phyloP scores from a whole-genome alignment of 139 green algal species.

The Chlamydomonas applanata region DNA sequence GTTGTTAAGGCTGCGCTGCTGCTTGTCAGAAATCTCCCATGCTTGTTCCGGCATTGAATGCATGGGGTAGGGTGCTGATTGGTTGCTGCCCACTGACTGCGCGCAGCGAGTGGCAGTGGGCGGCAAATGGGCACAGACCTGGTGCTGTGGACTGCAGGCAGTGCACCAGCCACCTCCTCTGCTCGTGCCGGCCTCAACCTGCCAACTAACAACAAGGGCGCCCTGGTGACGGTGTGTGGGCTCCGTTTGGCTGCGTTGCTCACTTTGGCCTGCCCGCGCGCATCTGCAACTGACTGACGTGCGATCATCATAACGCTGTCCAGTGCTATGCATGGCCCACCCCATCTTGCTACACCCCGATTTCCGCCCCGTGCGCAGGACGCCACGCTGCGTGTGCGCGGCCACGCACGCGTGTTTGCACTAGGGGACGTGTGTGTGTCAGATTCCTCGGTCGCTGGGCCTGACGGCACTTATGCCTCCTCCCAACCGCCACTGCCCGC shows the following conservation, averaged over 20 bases:
- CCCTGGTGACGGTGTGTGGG: constrained; percentile 54
- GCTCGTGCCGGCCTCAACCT: constrained; percentile 61
- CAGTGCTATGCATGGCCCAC: not conserved
- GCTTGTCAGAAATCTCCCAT: too few species aligned
- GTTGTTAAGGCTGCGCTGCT: too few species aligned
- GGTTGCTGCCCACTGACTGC: too few species aligned
- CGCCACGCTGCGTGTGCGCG: constrained; percentile 68
- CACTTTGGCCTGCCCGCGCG: too few species aligned
- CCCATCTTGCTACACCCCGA: not conserved
- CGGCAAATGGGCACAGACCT: constrained; percentile 52
- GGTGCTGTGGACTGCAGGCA: constrained; percentile 89
- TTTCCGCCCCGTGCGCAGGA: constrained; percentile 48
- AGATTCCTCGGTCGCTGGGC: not conserved
- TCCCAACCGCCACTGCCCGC: constrained; percentile 37
- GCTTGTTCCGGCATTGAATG: too few species aligned
- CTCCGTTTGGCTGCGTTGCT: too few species aligned
- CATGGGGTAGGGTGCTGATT: too few species aligned
- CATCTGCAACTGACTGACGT: not conserved
- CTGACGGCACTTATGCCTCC: not conserved
- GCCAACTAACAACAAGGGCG: constrained; percentile 53
- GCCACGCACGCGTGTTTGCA: constrained; percentile 83
- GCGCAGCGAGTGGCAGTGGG: not conserved
- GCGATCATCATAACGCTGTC: not conserved
- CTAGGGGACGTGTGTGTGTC: constrained; percentile 80
- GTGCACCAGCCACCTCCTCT: constrained; percentile 44